These are phyloP conservation scores for Vanilla planifolia DNA, from an alignment of 106 monocot genomes.

Conservation along the genomic window DNA sequence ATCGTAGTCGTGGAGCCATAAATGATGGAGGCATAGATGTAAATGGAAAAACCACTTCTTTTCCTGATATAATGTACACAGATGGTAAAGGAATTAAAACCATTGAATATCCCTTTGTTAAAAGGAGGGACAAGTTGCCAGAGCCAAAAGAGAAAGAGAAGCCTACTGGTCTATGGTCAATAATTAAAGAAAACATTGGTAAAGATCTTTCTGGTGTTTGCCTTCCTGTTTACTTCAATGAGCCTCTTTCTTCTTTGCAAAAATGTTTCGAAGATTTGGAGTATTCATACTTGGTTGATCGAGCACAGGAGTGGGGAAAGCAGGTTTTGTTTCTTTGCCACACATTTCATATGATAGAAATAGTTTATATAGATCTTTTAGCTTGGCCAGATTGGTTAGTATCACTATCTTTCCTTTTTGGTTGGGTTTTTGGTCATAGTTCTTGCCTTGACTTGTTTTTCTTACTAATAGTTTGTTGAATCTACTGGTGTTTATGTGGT, in stretches of 20 bases:
- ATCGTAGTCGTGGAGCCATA: constrained; percentile 53
- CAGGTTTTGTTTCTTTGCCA: constrained; percentile 39
- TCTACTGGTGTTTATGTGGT: too few relatives aligned
- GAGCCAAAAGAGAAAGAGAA: constrained; percentile 96
- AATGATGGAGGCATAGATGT: constrained; percentile 32
- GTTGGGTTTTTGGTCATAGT: too few relatives aligned
- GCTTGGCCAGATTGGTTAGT: not conserved
- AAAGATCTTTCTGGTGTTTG: constrained; percentile 98
- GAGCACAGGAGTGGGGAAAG: constrained; percentile 81
- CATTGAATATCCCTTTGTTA: constrained; percentile 58
- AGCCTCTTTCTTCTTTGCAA: constrained; percentile 89
- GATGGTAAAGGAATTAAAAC: constrained; percentile 22
- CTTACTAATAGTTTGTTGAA: too few relatives aligned
- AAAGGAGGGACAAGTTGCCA: constrained; percentile 71
- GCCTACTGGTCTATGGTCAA: constrained; percentile 92
- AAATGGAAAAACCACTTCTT: constrained; percentile 12
- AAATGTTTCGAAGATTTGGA: constrained; percentile 99
- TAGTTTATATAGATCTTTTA: not conserved
- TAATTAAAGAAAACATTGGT: constrained; percentile 97
- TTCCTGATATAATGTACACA: constrained; percentile 19
- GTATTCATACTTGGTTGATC: constrained; percentile 85
- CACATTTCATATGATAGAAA: not conserved
- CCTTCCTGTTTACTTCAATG: constrained; percentile 96
- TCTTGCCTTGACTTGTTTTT: too few relatives aligned
- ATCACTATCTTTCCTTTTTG: not conserved